Evolutionary conservation across 2,329 filamentous ascomycete species (phyloP), one percentile per base, ranked within the genome.

Genomic region (Neonectria punicea): DNA sequence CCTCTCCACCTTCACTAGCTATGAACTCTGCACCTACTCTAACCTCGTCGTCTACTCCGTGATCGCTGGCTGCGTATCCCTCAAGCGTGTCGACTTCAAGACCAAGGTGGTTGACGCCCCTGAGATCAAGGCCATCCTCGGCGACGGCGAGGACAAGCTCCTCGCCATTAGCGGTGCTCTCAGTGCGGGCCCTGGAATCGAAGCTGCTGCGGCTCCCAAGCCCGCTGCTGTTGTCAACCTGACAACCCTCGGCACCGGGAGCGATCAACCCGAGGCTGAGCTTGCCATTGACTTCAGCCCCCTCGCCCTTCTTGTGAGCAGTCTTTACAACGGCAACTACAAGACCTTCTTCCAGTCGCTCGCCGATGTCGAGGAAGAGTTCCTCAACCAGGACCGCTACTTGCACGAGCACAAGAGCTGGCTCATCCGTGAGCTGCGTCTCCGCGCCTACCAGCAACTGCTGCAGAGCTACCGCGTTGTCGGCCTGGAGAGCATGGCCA

Each of bases 41-140:
- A 92, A 89, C 66, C 89, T 99, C 25, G 96, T 99, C 56, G 90
- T 98, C 62, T 99, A 98, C 83, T 94, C 96, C 1, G 95, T 98
- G 22, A 90, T 99, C 36, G 94, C 96, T 39, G 96, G 96, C 64
- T 97, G 94, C 7, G 91, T 98, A 25, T 96, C 95, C 50, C 88
- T 99, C 61, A 97, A 98, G 85, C 92, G 96, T 53, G 93, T 98
- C 36, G 96, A 99, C 80, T 99, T 99, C 88, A 99, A 99, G 86
- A 93, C 93, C 70, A 98, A 98, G 85, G 96, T 99, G 28, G 95
- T 99, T 44, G 96, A 99, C 79, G 96, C 96, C 8, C 95, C 96
- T 13, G 96, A 99, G 83, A 98, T 99, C 83, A 97, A 96, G 83
- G 96, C 96, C 41, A 97, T 99, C 69, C 89, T 99, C 25, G 96